These are phyloP conservation scores for Candida easanensis DNA, from an alignment of 805 yeast genomes.

Conservation along the genomic window DNA sequence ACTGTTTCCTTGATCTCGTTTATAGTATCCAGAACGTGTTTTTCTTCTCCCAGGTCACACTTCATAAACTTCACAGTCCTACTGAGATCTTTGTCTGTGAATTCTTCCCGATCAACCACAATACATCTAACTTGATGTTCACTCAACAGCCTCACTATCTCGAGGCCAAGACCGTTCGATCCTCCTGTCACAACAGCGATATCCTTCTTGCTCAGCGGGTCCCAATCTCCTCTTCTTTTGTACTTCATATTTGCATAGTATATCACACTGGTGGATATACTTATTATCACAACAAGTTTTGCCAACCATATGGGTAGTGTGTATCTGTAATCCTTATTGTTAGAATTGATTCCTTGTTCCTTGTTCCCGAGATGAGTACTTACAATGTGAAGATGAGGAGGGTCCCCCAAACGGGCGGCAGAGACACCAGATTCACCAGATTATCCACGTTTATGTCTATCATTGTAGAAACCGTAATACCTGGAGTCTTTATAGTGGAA, in stretches of 20 bases:
- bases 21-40: slow-evolving; percentile 39
- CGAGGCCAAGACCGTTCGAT: slow-evolving; percentile 35
- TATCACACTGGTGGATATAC: background rate
- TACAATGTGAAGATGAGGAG: background rate
- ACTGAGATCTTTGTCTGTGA: slow-evolving; percentile 6
- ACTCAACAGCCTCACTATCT: slow-evolving; percentile 23
- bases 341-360: background rate
- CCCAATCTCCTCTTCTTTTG: slow-evolving; percentile 24
- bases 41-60: slow-evolving; percentile 65
- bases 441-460: background rate
- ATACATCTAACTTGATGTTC: slow-evolving; percentile 20
- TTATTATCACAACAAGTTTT: background rate
- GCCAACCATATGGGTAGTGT: slow-evolving; percentile 3
- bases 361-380: background rate
- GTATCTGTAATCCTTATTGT: slow-evolving; percentile 1
- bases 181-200: slow-evolving; percentile 37
- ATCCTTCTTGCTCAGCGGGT: slow-evolving; percentile 12
- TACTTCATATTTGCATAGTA: slow-evolving; percentile 4
- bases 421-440: background rate
- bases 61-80: slow-evolving; percentile 40
- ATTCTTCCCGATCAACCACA: slow-evolving; percentile 29
- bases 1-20: slow-evolving; percentile 38
- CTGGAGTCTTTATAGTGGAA: background rate
- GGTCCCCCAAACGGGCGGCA: background rate
- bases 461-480: background rate